Percentiles rank a stretch among this genome's conserved stretches.
phyloP scores from a whole-genome alignment of 1,284 basidiomycete species.

The Peniophora sp. region DNA sequence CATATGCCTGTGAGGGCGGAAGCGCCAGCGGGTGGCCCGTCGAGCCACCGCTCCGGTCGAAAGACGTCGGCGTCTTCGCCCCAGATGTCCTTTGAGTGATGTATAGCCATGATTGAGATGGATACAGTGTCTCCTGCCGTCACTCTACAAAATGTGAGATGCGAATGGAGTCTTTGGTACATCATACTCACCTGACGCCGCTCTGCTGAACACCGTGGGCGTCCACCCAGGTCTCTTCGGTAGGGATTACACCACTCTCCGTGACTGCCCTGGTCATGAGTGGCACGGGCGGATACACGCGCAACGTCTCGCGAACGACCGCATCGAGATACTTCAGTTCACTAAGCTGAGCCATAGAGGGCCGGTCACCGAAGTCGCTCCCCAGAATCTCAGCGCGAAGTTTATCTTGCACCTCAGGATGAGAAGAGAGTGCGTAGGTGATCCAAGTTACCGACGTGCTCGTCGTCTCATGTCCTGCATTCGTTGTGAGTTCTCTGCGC shows the following conservation, averaged over 20 bases:
- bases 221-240: conserved; percentile 20
- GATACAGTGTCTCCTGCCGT: not conserved
- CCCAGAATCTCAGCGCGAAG: conserved; percentile 60
- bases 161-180: not conserved
- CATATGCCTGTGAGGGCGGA: not conserved
- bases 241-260: conserved; percentile 53
- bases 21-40: conserved; percentile 4
- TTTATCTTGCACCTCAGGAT: conserved; percentile 50
- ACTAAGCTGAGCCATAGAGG: conserved; percentile 50
- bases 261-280: conserved; percentile 39
- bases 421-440: conserved; percentile 51
- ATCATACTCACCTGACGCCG: conserved; percentile 11
- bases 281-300: conserved; percentile 57
- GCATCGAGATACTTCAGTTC: conserved; percentile 52
- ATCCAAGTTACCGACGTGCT: conserved; percentile 42
- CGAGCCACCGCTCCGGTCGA: conserved; percentile 15
- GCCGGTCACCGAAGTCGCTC: conserved; percentile 20
- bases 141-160: not conserved
- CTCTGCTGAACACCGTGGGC: conserved; percentile 9
- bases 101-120: conserved; percentile 16
- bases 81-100: conserved; percentile 18
- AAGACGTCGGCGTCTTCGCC: conserved; percentile 21
- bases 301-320: conserved; percentile 63
- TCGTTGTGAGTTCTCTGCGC: conserved; percentile 1
- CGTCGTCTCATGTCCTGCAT: not conserved